Base-by-base conservation (phyloP, 202 grass and related monocot genomes). In the Schoenoplectus tabernaemontani region DNA sequence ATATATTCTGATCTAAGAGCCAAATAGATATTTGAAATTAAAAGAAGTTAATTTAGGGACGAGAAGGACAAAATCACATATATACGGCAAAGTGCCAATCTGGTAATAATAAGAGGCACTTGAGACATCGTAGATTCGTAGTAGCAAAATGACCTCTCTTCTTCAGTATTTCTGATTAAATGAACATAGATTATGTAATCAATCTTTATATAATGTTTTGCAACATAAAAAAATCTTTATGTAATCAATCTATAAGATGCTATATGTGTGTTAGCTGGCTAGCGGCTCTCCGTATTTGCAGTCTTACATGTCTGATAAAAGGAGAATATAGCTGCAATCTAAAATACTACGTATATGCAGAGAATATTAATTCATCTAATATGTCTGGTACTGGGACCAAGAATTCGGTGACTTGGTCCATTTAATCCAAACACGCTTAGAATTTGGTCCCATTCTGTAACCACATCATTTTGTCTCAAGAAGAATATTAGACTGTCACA, bases 401-500 rank as follows among this genome's bases (percentile, higher is more conserved):
- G 4, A 46, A 80, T 47, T 43, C 38, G 28, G 15, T 53, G 1
- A 80, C 59, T 80, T 62, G 81, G 68, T 17, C n/a, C 68, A 64
- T 50, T 74, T 64, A 76, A 83, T 73, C 33, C 81, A 83, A 61
- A 80, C 60, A 80, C 28, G 59, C 78, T n/a, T n/a, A n/a, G n/a
- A 37, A 82, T n/a, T n/a, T 58, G 24, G 63, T 54, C 80, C 30
- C 59, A 83, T 79, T 41, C 58, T 20, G 59, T 41, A 78, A 77
- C 69, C 22, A 13, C 72, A 63, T 86, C 73, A 39, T 77, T 26
- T 82, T 77, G 85, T 83, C 74, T 76, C 75, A 79, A 87, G 74
- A 87, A 87, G 75, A 87, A 87, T 87, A 87, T 83, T 83, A 73
- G 63, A 66, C 64, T 73, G 80, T 84, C 82, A 57, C 41, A 64